Percentiles rank a stretch among this genome's conserved stretches.
Evolutionary conservation across 2,329 filamentous ascomycete genomes (phyloP).

Genomic region (Saccharata proteae): DNA sequence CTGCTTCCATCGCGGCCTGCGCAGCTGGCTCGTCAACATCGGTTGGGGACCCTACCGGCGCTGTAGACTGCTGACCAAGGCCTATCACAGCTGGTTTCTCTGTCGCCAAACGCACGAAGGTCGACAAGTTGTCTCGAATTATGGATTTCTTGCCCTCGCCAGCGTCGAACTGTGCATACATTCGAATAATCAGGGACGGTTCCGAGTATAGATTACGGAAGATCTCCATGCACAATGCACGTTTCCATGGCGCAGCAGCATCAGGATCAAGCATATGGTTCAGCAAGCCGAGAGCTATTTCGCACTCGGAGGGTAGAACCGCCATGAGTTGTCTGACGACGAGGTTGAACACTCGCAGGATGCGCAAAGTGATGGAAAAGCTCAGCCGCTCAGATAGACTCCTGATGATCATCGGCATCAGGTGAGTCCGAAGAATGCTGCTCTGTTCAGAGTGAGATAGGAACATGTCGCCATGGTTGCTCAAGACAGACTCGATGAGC

Average conservation of each 20-base stretch:
- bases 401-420: constrained; percentile 74
- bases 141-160: constrained; percentile 61
- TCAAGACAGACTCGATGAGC: constrained; percentile 79
- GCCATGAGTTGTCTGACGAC: constrained; percentile 66
- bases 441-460: constrained; percentile 67
- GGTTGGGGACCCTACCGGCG: constrained; percentile 49
- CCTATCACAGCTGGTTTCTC: constrained; percentile 86
- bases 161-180: constrained; percentile 71
- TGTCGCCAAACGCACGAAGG: constrained; percentile 83
- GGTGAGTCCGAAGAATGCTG: constrained; percentile 59
- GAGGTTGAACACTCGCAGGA: constrained; percentile 72
- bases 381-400: constrained; percentile 64
- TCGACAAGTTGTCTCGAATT: constrained; percentile 69
- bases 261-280: constrained; percentile 86
- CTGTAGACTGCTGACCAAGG: constrained; percentile 74
- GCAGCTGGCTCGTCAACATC: constrained; percentile 52
- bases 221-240: constrained; percentile 81
- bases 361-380: constrained; percentile 72
- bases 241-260: constrained; percentile 64
- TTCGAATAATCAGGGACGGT: constrained; percentile 61
- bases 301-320: constrained; percentile 65
- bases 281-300: constrained; percentile 67
- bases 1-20: constrained; percentile 79
- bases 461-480: constrained; percentile 75
- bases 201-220: constrained; percentile 79